Percentiles rank a stretch among this genome's conserved stretches.
Conservation (phyloP, 2,329 filamentous ascomycete genomes). For the Penicillium concentricum region DNA sequence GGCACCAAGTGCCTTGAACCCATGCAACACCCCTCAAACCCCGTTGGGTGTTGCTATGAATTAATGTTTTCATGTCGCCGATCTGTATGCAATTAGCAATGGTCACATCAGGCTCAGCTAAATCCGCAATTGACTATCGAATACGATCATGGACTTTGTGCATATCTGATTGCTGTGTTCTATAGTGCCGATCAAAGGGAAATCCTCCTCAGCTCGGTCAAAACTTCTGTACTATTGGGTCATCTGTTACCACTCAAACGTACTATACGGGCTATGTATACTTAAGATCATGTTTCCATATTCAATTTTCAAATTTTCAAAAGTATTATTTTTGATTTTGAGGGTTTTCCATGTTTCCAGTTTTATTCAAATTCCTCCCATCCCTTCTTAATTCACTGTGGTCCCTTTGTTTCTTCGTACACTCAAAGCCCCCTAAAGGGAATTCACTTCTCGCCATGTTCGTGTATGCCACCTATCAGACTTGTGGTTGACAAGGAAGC, state of each 20-base stretch:
- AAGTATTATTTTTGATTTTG: not conserved
- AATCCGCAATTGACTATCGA: not conserved
- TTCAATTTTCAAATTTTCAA: not conserved
- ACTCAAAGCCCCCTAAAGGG: too few species aligned
- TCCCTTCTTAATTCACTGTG: not conserved
- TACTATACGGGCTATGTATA: not conserved
- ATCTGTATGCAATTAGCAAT: not conserved
- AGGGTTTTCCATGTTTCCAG: not conserved
- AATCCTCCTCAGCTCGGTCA: not conserved
- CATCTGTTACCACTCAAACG: not conserved
- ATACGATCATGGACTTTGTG: not conserved
- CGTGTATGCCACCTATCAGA: not conserved
- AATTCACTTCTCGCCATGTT: not conserved
- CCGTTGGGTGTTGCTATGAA: not conserved
- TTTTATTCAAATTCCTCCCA: not conserved
- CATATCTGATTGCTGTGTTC: not conserved
- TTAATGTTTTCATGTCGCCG: slow-evolving; percentile 4
- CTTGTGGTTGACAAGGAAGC: not conserved
- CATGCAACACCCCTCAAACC: not conserved
- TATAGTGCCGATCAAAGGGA: not conserved
- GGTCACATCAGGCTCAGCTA: not conserved
- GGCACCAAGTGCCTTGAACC: not conserved
- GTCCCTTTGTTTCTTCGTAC: not conserved
- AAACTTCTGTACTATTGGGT: not conserved
- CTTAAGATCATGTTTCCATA: not conserved